These are phyloP conservation scores for Fusarium drepaniforme DNA, from an alignment of 2,329 filamentous ascomycete genomes.

Conservation along the genomic window DNA sequence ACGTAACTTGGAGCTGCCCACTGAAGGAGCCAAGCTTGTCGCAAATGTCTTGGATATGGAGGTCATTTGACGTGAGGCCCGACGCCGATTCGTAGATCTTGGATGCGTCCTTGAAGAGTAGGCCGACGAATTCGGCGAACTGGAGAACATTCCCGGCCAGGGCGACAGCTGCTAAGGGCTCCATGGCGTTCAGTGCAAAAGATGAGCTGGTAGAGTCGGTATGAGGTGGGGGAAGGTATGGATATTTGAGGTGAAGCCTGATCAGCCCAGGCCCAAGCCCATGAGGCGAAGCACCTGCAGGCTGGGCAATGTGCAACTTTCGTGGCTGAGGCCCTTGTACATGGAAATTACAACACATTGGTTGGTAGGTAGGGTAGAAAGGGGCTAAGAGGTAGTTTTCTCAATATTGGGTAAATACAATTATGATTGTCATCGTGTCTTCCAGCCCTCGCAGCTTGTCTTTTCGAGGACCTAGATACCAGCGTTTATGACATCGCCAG, in stretches of 20 bases:
- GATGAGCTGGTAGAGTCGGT: background rate
- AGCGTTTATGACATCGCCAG: too few species aligned
- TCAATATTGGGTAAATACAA: too few species aligned
- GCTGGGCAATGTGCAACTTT: background rate
- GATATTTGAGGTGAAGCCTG: background rate
- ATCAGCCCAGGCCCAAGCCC: background rate
- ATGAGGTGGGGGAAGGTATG: background rate
- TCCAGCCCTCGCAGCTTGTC: too few species aligned
- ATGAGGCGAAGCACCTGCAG: background rate
- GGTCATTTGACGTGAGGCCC: background rate
- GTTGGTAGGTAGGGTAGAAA: too few species aligned
- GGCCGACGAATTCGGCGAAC: background rate
- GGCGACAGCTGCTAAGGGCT: background rate
- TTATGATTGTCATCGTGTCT: too few species aligned
- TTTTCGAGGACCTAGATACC: too few species aligned
- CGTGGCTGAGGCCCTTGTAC: background rate
- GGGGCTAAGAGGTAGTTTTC: too few species aligned
- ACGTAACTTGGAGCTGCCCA: background rate
- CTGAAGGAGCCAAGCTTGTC: background rate
- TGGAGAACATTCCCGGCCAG: background rate
- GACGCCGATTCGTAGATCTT: background rate
- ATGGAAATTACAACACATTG: background rate
- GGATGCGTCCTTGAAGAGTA: background rate
- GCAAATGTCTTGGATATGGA: background rate
- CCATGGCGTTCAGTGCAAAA: background rate